Evolutionary conservation across 2,329 filamentous ascomycete species (phyloP).

Genomic region (Beauveria scarabaeidicola): DNA sequence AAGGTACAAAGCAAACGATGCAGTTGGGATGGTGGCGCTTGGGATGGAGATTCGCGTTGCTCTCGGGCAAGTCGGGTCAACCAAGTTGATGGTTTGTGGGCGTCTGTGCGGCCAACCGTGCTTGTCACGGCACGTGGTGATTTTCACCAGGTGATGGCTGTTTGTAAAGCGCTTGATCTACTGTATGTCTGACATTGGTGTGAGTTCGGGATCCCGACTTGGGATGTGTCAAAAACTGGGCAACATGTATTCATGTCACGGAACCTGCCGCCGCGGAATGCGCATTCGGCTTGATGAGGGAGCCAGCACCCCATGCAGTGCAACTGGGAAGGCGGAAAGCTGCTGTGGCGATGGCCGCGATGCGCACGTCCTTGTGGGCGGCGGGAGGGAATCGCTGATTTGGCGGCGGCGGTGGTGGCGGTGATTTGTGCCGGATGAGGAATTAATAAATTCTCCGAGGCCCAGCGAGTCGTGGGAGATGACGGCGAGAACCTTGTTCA

Average conservation of each 20-base stretch:
- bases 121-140: not conserved
- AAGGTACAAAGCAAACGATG: not conserved
- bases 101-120: not conserved
- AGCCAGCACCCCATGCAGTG: too few relatives aligned
- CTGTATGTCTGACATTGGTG: too few relatives aligned
- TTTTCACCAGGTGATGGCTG: not conserved
- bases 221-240: too few relatives aligned
- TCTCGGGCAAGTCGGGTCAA: not conserved
- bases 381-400: not conserved
- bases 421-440: not conserved
- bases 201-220: too few relatives aligned
- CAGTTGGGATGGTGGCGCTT: not conserved
- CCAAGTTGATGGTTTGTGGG: not conserved
- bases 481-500: not conserved
- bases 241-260: too few relatives aligned
- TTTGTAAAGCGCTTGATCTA: too few relatives aligned
- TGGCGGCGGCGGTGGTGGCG: not conserved
- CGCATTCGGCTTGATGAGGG: too few relatives aligned
- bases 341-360: too few relatives aligned
- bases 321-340: not conserved
- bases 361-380: not conserved
- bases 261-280: too few relatives aligned
- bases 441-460: not conserved
- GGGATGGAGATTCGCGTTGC: not conserved
- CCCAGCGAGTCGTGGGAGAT: not conserved